These are phyloP conservation scores for Trichophaea hybrida DNA, from an alignment of 2,329 filamentous ascomycete genomes.

Conservation along the genomic window DNA sequence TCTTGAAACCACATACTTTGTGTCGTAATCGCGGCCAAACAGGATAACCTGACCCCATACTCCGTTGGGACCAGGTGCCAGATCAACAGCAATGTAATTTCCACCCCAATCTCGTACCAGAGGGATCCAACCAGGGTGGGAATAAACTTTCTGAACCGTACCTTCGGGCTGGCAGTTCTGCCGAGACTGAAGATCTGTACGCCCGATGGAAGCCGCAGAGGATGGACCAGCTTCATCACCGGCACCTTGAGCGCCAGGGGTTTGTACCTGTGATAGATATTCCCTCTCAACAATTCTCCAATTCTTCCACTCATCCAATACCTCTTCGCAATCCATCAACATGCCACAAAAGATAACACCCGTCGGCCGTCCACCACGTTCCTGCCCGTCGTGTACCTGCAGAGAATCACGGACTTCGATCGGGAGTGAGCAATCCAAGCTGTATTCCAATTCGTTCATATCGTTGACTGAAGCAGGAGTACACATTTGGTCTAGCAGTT, in stretches of 20 bases:
- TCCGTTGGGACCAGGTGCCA: constrained; percentile 76
- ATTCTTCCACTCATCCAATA: constrained; percentile 93
- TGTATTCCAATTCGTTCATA: constrained; percentile 89
- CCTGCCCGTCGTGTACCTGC: constrained; percentile 87
- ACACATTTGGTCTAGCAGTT: constrained; percentile 83
- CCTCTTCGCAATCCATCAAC: constrained; percentile 95
- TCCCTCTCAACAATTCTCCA: constrained; percentile 91
- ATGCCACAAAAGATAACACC: constrained; percentile 89
- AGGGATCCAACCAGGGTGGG: constrained; percentile 89
- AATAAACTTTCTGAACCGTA: constrained; percentile 81
- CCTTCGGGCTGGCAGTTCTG: constrained; percentile 81
- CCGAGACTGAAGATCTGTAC: constrained; percentile 54
- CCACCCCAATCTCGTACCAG: constrained; percentile 95
- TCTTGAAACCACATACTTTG: constrained; percentile 87
- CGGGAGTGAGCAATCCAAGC: constrained; percentile 84
- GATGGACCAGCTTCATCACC: constrained; percentile 21
- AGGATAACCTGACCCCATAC: constrained; percentile 95
- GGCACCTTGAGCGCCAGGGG: constrained; percentile 39
- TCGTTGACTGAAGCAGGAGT: constrained; percentile 89
- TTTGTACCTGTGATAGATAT: constrained; percentile 54
- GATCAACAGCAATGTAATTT: constrained; percentile 88
- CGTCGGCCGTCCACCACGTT: constrained; percentile 77
- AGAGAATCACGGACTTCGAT: constrained; percentile 88
- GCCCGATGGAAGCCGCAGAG: constrained; percentile 17
- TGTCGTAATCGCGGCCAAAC: constrained; percentile 94